Evolutionary conservation across 2,329 filamentous ascomycete species (phyloP).

Genomic region (Cladosporium austrohemisphaericum): DNA sequence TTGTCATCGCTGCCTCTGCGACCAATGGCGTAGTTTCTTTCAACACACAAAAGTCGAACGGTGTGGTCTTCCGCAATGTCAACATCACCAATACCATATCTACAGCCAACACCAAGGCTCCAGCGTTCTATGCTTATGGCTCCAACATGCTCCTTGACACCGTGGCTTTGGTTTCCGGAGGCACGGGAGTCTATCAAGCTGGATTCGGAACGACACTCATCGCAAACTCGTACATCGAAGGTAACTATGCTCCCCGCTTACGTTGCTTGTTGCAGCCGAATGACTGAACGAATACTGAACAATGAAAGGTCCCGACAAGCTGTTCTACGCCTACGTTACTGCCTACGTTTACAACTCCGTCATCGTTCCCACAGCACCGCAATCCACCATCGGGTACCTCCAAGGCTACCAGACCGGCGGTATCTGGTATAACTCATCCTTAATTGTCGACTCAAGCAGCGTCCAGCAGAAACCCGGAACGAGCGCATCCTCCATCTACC

Average conservation of each 20-base stretch:
- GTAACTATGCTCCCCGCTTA: too few species aligned
- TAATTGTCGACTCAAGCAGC: conserved; percentile 13
- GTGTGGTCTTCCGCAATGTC: conserved; percentile 38
- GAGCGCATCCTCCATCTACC: conserved; percentile 39
- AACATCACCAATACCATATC: conserved; percentile 37
- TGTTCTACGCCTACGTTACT: conserved; percentile 40
- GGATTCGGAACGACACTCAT: conserved; percentile 27
- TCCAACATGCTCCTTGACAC: conserved; percentile 43
- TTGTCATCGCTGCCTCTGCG: conserved; percentile 28
- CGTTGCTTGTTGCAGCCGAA: background rate
- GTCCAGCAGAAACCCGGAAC: conserved; percentile 13
- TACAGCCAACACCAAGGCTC: conserved; percentile 24
- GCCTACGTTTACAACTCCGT: conserved; percentile 45
- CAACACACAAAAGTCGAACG: conserved; percentile 30
- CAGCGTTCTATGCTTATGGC: conserved; percentile 36
- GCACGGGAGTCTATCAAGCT: conserved; percentile 30
- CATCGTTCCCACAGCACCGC: conserved; percentile 35
- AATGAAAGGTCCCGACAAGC: conserved; percentile 42
- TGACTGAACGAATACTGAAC: background rate
- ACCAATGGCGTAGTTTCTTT: conserved; percentile 30
- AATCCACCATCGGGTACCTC: conserved; percentile 21
- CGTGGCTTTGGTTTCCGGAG: conserved; percentile 43
- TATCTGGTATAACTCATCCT: conserved; percentile 15
- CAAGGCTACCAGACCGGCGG: conserved; percentile 17
- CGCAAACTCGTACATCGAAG: conserved; percentile 12